Evolutionary conservation across 2,329 filamentous ascomycete genomes (phyloP), one percentile per base, ranked within the genome.

Genomic region (Sclerotiophoma versabilis): DNA sequence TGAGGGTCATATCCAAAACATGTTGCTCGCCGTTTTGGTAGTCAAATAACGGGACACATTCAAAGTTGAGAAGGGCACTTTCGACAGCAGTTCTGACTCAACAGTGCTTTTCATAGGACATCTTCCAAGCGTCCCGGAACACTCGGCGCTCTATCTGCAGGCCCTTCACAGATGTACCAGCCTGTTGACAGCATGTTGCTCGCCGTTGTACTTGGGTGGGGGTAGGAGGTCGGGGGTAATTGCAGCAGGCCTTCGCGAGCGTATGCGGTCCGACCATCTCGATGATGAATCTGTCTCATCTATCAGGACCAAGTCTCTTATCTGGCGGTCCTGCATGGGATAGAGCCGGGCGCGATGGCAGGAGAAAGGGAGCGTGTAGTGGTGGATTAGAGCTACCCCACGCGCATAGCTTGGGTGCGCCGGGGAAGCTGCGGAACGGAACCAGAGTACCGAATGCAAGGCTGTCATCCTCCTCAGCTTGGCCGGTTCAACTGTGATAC

Each of bases 331-430:
- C 20, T 45, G 41, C 41, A 45, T 29, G 22, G 36, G 42, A 41
- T 41, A 52, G 17, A 29, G 27, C 34, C 33, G 15, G 34, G 17
- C 34, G 4, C 9, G 22, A 33, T 34, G 49, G 23, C 25, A 27
- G 30, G 26, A 20, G 34, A 11, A 20, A 44, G 22, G 33, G 22
- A 33, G 41, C 12, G 27, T 46, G 36, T 29, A 41, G 36, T 41
- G 27, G 42, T 41, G 23, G 47, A 25, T n/a, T 36, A n/a, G 49
- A 52, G 49, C 42, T 41, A 46, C 49, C 49, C 41, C 49, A 45
- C 49, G 41, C 26, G 42, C 32, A 32, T n/a, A 42, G 29, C 45
- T 39, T 39, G 15, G 37, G 20, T 22, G 37, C 46, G 22, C 22
- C 34, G 41, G 33, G 41, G 29, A 52, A 52, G 42, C 36, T 50